Evolutionary conservation across 495 filamentous ascomycete species (phyloP), one percentile per base, ranked within the genome.

Genomic region (Aspergillus baeticus): DNA sequence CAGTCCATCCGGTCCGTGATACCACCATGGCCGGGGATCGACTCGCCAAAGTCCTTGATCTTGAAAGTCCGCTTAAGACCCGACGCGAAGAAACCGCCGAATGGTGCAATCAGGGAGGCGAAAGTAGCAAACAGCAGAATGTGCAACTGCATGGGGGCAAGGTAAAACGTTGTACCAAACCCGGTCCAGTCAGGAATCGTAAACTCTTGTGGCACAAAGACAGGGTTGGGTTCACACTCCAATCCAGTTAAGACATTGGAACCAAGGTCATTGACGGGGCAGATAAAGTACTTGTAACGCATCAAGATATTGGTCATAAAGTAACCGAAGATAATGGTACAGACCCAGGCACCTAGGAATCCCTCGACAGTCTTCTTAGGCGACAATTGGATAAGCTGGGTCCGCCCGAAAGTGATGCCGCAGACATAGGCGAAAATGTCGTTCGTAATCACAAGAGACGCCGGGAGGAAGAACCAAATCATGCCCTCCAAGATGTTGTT

Each of bases 1-100:
- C 95, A 99, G 65, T 99, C 95, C 95, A 99, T 98, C 21, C 95
- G 86, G 70, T 99, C 95, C 6, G 95, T 99, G 72, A 99, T 98
- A 60, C 95, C 95, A 46, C 95, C 95, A 64, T 99, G 95, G 35
- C 95, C 95, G 2, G 95, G 95, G 61, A 99, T 98, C 17, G 89
- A 91, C 68, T 99, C 91, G 65, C 95, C 95, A 70, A 99, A 99
- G 75, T 99, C 95, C 78, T 99, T 99, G 76, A 99, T 94, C 76
- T 98, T 97, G 81, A 99, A 99, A 8, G 94, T 95, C 10, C 95
- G 89, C 82, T 99, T 99, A 62, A 99, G 80, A 11, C 95, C 95
- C 20, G 91, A 96, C 3, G 95, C 95, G 66, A 99, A 99, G 80
- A 99, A 99, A 33, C 95, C 95, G 57, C 95, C 95, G 64, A 99